Evolutionary conservation across 257 asterid genomes (phyloP).

Genomic region (Craterostigma plantagineum): DNA sequence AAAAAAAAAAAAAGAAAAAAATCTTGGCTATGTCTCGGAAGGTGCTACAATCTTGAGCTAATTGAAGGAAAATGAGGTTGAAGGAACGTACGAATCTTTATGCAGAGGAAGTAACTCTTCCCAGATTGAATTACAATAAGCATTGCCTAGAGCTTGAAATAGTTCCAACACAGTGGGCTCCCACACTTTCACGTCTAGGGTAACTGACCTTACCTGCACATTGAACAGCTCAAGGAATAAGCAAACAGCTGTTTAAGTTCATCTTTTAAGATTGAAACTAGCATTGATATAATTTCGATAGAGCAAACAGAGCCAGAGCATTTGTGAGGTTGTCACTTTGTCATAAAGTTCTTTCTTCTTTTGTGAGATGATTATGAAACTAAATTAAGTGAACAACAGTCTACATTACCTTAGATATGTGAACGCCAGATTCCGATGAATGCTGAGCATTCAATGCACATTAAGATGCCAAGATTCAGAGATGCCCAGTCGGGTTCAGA

Average conservation of each 20-base stretch:
- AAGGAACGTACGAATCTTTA: constrained; percentile 34
- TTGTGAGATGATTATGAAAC: not conserved
- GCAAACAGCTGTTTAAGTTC: no score
- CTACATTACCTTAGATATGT: constrained; percentile 71
- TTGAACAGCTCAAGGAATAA: constrained; percentile 8
- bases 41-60: no score
- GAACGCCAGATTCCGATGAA: constrained; percentile 99
- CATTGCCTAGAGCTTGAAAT: constrained; percentile 69
- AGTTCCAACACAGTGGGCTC: constrained; percentile 72
- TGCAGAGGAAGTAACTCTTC: constrained; percentile 62
- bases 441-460: constrained; percentile 96
- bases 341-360: no score
- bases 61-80: constrained; percentile 9
- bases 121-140: constrained; percentile 82
- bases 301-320: no score
- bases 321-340: no score
- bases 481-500: constrained; percentile 97
- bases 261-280: no score
- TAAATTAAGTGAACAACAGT: not conserved
- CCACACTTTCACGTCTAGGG: constrained; percentile 91
- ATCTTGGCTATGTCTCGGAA: no score
- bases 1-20: constrained; percentile 6
- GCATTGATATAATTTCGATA: no score
- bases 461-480: constrained; percentile 78
- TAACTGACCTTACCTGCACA: constrained; percentile 79